Base-by-base conservation (phyloP, 2,329 filamentous ascomycete species). In the Pseudogymnoascus sp. region DNA sequence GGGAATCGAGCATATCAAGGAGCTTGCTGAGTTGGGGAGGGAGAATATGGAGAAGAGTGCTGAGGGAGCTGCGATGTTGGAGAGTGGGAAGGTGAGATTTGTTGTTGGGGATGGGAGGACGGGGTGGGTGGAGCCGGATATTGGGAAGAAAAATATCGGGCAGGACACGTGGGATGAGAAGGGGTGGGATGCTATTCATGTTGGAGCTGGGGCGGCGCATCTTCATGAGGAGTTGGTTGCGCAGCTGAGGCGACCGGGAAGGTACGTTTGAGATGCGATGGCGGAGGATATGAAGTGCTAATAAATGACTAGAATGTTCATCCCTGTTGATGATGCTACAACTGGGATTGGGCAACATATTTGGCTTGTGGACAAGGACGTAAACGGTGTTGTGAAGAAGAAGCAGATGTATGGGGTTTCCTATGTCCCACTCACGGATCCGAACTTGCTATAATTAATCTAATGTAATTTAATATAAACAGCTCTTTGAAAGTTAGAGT, bases 151-250 rank as follows among this genome's bases (percentile, higher is more conserved):
- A 1, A 74, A 75, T 49, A 81, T 77, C 66, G 74, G 80, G 5
- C 75, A 72, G 41, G 80, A 40, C 12, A 41, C 21, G 35, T 41
- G 79, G 5, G 79, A 79, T 62, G 76, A 80, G 77, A 76, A 74
- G 31, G 81, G 86, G 0, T 99, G 93, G 81, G 91, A 97, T 80
- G 93, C 90, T 2, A 97, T 99, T 64, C 95, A 97, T 73, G 95
- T 97, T 2, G 95, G 95, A 0, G 95, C 95, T 0, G 90, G 91
- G 6, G 93, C 93, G 0, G 82, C 78, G 23, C 83, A 86, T 71
- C 76, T 96, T 62, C 93, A 96, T 72, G 72, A 83, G 16, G 82
- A 84, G 64, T 76, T 97, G 67, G 76, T 96, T 52, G 83, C 87
- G 31, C 95, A 97, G 78, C 77, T 99, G 67, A 86, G 85, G 66